Conservation (phyloP, 306 rosid genomes). For the Myrica gale region DNA sequence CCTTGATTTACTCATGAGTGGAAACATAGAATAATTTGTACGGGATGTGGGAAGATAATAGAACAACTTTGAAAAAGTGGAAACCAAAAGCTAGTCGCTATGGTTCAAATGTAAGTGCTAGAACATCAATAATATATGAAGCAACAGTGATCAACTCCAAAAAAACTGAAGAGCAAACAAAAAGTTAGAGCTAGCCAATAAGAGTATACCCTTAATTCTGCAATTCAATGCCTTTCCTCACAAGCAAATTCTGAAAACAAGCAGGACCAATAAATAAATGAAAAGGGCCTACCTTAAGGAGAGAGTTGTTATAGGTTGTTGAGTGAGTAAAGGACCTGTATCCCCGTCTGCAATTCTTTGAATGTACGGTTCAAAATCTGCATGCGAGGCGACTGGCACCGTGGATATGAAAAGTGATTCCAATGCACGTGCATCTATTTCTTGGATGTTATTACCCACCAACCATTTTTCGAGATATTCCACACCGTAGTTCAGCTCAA, state of each 20-base stretch:
- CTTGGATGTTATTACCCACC: conserved; percentile 45
- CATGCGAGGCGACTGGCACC: conserved; percentile 79
- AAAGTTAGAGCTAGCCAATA: too few species aligned
- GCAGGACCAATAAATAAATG: not conserved
- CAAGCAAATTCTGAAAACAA: conserved; percentile 10
- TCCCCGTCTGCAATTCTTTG: conserved; percentile 83
- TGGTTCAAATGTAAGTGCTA: not conserved
- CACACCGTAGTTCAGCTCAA: conserved; percentile 58
- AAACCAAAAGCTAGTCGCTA: not conserved
- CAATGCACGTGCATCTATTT: conserved; percentile 56
- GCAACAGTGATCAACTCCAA: not conserved
- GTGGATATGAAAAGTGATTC: conserved; percentile 74
- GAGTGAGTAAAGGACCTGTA: conserved; percentile 58
- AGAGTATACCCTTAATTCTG: not conserved
- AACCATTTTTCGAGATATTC: conserved; percentile 77
- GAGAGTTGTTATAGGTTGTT: conserved; percentile 54
- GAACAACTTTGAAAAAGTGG: not conserved
- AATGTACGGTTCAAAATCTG: conserved; percentile 77
- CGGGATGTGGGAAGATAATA: too few species aligned
- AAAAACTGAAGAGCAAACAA: conserved; percentile 17
- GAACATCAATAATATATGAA: conserved; percentile 2
- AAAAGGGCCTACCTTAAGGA: not conserved
- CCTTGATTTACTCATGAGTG: not conserved
- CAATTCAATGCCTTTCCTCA: conserved; percentile 4
- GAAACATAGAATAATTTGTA: not conserved